Evolutionary conservation across 352 stramenopile species (phyloP).

Genomic region (Phytophthora chlamydospora): DNA sequence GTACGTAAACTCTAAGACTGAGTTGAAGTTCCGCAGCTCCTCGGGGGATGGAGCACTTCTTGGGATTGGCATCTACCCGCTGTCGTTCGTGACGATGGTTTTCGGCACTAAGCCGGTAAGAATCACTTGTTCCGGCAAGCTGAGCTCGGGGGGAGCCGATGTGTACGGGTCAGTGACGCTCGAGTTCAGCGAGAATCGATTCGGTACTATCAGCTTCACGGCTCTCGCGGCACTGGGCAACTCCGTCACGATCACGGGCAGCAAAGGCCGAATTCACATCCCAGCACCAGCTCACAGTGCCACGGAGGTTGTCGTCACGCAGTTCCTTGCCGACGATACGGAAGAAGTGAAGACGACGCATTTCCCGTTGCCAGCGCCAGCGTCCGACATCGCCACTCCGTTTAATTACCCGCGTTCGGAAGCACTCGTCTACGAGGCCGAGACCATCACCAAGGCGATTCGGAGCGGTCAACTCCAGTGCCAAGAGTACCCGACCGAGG

Average conservation of each 20-base stretch:
- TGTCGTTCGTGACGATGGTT: constrained; percentile 75
- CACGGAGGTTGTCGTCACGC: constrained; percentile 27
- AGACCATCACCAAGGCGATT: constrained; percentile 51
- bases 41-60: constrained; percentile 77
- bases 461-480: constrained; percentile 36
- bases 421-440: constrained; percentile 81
- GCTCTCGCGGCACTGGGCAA: constrained; percentile 65
- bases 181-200: constrained; percentile 54
- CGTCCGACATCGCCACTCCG: constrained; percentile 25
- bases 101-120: constrained; percentile 53
- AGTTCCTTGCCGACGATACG: constrained; percentile 8
- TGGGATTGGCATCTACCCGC: constrained; percentile 85
- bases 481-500: constrained; percentile 48
- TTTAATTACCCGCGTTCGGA: too few species aligned
- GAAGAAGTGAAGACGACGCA: constrained; percentile 20
- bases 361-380: constrained; percentile 30
- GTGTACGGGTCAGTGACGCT: constrained; percentile 63
- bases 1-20: constrained; percentile 66
- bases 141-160: constrained; percentile 57
- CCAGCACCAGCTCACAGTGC: constrained; percentile 40
- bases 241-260: constrained; percentile 72
- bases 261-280: constrained; percentile 72
- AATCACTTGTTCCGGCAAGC: constrained; percentile 53
- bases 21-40: too few species aligned
- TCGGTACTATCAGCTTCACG: constrained; percentile 68